Evolutionary conservation across 2,329 filamentous ascomycete species (phyloP).

Genomic region (Nemania abortiva): DNA sequence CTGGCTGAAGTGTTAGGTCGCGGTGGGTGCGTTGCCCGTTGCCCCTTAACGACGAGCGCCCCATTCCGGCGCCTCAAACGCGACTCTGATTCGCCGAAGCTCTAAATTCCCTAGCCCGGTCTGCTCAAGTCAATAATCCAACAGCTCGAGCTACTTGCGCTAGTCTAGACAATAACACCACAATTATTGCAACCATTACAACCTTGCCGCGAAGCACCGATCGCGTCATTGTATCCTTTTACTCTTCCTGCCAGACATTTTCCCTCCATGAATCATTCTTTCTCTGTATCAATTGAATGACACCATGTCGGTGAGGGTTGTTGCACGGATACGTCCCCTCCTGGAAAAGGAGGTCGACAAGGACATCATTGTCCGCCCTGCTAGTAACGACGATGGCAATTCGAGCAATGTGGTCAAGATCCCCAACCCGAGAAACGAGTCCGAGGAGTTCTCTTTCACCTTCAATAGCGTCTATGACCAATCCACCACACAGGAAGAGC

Average conservation of each 20-base stretch:
- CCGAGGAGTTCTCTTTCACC: constrained; percentile 91
- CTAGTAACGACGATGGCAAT: constrained; percentile 70
- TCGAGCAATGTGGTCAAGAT: constrained; percentile 82
- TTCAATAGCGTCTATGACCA: constrained; percentile 95
- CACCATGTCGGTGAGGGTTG: constrained; percentile 79
- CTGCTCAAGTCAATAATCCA: constrained; percentile 5
- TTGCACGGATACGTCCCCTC: constrained; percentile 90
- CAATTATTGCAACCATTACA: constrained; percentile 19
- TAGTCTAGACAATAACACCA: constrained; percentile 32
- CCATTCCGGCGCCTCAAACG: constrained; percentile 16
- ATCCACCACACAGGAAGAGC: constrained; percentile 81
- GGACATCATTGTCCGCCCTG: constrained; percentile 84
- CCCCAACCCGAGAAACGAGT: constrained; percentile 92
- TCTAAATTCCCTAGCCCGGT: not conserved
- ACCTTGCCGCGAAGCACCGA: constrained; percentile 7
- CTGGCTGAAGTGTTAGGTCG: not conserved
- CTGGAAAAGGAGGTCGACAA: constrained; percentile 86
- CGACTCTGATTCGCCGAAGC: constrained; percentile 31
- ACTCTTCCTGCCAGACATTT: not conserved
- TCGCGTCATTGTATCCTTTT: constrained; percentile 22
- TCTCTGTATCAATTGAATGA: constrained; percentile 21
- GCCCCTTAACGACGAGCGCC: constrained; percentile 32
- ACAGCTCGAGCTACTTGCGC: not conserved
- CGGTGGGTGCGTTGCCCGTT: constrained; percentile 19
- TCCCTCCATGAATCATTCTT: constrained; percentile 10